Conservation (phyloP, 2,329 filamentous ascomycete species). For the Aspergillus intermedius region DNA sequence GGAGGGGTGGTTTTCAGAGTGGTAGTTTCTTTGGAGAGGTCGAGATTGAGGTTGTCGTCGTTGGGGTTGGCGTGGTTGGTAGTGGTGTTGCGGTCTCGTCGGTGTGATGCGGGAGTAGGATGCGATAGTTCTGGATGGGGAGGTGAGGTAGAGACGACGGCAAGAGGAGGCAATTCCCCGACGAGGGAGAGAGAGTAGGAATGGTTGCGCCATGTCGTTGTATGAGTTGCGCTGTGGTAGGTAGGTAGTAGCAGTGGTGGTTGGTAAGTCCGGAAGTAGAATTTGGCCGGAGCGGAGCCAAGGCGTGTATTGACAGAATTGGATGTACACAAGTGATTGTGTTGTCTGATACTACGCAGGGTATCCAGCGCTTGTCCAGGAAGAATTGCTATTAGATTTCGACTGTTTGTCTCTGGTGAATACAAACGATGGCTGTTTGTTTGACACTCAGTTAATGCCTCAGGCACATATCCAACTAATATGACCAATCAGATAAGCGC, state of each 20-base stretch:
- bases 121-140: background rate
- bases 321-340: no score
- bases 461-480: background rate
- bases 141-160: background rate
- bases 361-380: no score
- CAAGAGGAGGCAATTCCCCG: conserved; percentile 1
- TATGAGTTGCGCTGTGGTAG: background rate
- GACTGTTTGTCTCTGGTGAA: no score
- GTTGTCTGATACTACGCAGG: no score
- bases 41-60: background rate
- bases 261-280: background rate
- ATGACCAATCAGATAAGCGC: background rate
- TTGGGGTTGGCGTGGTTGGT: background rate
- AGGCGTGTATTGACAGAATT: background rate
- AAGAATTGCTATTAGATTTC: no score
- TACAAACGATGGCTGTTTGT: no score
- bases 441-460: background rate
- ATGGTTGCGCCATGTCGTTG: conserved; percentile 6
- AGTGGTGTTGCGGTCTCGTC: background rate
- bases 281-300: background rate
- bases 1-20: conserved; percentile 65
- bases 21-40: conserved; percentile 45
- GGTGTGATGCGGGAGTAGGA: background rate
- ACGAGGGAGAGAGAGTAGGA: conserved; percentile 2
- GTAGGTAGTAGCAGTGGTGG: background rate